Base-by-base conservation (phyloP, 2,329 filamentous ascomycete species). In the Arachnopeziza araneosa region DNA sequence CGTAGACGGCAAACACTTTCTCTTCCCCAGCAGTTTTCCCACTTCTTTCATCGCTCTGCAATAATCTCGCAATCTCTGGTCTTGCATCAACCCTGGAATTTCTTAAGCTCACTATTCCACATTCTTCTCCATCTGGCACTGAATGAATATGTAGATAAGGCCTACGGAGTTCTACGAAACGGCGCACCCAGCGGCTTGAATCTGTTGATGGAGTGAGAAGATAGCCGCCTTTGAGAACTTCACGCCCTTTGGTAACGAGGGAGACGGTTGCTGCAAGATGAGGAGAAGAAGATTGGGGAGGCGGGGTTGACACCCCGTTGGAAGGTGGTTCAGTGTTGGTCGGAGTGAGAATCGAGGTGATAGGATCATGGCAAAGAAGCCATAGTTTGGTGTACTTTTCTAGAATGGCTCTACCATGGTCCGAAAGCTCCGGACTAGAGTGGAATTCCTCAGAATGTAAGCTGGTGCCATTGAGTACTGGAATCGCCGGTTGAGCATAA, bases 101-200 rank as follows among this genome's bases (percentile, higher is more conserved):
- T 44, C 88, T 85, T 58, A 99, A 80, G 71, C 93, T 96, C 68
- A 98, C 90, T 10, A 95, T 87, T 57, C 88, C 91, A 52, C 97
- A 83, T 74, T 97, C 93, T 67, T 98, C 95, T 21, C 93, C 93
- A 50, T 96, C 90, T 0, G 87, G 85, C 0, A 89, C 87, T 24
- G 85, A 89, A 75, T 98, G 91, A 44, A 99, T 84, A 74, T 98
- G 92, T 57, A 99, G 80, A 72, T 98, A 99, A 0, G 95, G 95
- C 56, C 89, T 83, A 32, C 95, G 85, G 26, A 99, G 83, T 75
- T 99, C 95, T 55, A 97, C 91, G 71, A 96, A 98, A 50, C 93
- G 87, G 68, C 93, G 91, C 26, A 95, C 83, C 95, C 95, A 99
- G 63, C 89, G 85, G 23, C 87, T 89, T 44, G 87, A 90, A 57